Base-by-base conservation (phyloP, 2,329 filamentous ascomycete species). In the Aspergillus amoenus region DNA sequence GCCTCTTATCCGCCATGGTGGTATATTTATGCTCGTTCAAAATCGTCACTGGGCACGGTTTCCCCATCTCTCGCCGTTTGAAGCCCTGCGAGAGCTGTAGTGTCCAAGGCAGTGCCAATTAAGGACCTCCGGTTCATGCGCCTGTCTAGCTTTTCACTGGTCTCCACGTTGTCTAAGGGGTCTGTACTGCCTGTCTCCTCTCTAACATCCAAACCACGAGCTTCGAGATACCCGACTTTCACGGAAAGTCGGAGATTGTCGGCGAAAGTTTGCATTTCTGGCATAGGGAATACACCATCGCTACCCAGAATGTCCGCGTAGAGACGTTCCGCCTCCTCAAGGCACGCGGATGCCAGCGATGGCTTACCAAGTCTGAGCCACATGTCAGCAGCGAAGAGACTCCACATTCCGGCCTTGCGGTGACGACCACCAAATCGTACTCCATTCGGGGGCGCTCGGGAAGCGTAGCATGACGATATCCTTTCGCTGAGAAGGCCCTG, bases 321-420 rank as follows among this genome's bases (percentile, higher is more conserved):
- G 1, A 85, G 71, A 11, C 74, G 71, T 46, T 81, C 73, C 0
- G 90, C 90, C 62, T 89, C 85, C 48, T 89, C 86, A 1, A 97
- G 81, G 62, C 90, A 91, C 57, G 84, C 82, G 63, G 91, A 89
- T 1, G 92, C 90, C 68, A 95, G 89, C 13, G 89, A 84, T 52
- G 86, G 86, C 68, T 93, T 93, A 34, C 84, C 85, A 61, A 93
- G 84, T 50, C 83, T 83, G 54, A 93, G 80, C 94, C 94, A 99
- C 1, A 87, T 83, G 66, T 96, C 89, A 0, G 92, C 88, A 1
- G 90, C 89, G 40, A 96, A 81, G 21, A 94, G 82, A 63, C 88
- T 89, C 93, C 93, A 99, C 62, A 96, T 84, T 0, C 90, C 94
- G 2, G 93, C 90, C 78, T 97, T 99, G 48, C 94, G 83, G 58